Percentiles rank a stretch among this genome's conserved stretches.
Conservation (phyloP, 2,329 filamentous ascomycete species). For the Lojkania enalia region DNA sequence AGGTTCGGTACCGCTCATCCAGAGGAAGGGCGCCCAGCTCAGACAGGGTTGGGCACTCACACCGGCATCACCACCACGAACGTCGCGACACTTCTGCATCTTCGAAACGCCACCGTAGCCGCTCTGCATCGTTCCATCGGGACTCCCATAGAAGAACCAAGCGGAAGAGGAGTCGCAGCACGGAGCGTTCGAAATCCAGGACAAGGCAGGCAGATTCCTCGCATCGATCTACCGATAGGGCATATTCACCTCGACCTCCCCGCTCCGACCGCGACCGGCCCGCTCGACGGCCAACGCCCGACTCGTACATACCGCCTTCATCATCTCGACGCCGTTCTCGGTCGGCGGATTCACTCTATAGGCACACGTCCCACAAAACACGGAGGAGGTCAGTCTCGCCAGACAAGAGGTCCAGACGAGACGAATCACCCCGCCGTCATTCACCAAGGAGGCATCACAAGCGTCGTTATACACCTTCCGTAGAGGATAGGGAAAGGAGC, state of each 20-base stretch:
- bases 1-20: conserved; percentile 41
- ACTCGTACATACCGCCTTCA: conserved; percentile 37
- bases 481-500: conserved; percentile 24
- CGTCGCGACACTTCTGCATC: conserved; percentile 43
- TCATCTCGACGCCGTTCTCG: conserved; percentile 46
- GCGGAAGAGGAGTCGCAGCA: conserved; percentile 41
- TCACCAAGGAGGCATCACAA: conserved; percentile 36
- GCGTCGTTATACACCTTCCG: conserved; percentile 28
- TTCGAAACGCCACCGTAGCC: conserved; percentile 44
- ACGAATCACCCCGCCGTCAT: conserved; percentile 29
- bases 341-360: conserved; percentile 46
- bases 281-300: conserved; percentile 40
- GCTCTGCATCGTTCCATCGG: conserved; percentile 39
- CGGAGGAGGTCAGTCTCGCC: conserved; percentile 39
- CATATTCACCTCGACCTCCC: conserved; percentile 35
- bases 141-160: conserved; percentile 39
- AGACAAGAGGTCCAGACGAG: conserved; percentile 35
- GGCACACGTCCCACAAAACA: conserved; percentile 31
- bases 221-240: conserved; percentile 31
- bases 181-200: conserved; percentile 39
- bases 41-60: conserved; percentile 40
- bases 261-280: conserved; percentile 38
- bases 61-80: conserved; percentile 39
- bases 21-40: conserved; percentile 39
- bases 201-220: conserved; percentile 37